Conservation (phyloP, 2,329 filamentous ascomycete genomes). For the Didymella lethalis region DNA sequence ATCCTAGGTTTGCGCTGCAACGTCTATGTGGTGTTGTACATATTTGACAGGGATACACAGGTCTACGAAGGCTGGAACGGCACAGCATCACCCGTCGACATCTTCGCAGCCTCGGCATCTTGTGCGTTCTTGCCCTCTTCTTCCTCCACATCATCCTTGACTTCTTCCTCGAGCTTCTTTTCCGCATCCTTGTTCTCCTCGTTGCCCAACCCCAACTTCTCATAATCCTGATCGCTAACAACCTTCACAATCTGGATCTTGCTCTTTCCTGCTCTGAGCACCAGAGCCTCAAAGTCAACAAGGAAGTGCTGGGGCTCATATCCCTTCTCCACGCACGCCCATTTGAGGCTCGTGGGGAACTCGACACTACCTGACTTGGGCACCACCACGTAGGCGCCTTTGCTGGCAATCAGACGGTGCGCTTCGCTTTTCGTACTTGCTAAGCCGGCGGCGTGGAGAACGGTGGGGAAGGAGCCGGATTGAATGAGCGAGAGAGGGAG, state of each 20-base stretch:
- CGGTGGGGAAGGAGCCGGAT: conserved; percentile 63
- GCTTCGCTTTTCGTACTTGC: conserved; percentile 65
- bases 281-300: conserved; percentile 64
- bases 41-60: not conserved
- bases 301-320: conserved; percentile 66
- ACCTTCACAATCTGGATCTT: conserved; percentile 66
- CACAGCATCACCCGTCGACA: conserved; percentile 4
- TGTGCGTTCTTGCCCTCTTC: not conserved
- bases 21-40: conserved; percentile 1
- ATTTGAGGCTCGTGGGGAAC: conserved; percentile 60
- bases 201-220: conserved; percentile 43
- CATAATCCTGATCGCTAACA: conserved; percentile 63
- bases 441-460: conserved; percentile 68
- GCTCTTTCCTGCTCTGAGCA: conserved; percentile 67
- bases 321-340: conserved; percentile 67
- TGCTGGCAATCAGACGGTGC: conserved; percentile 63
- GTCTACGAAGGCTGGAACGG: conserved; percentile 15
- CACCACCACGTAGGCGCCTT: conserved; percentile 65
- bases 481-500: conserved; percentile 66
- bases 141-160: conserved; percentile 1
- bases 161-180: conserved; percentile 10
- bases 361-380: conserved; percentile 55
- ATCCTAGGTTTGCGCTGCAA: not conserved
- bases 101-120: conserved; percentile 7
- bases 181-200: not conserved